Percentiles rank a stretch among this genome's conserved stretches.
Conservation (phyloP, 805 yeast genomes). For the Metschnikowia gruessii region DNA sequence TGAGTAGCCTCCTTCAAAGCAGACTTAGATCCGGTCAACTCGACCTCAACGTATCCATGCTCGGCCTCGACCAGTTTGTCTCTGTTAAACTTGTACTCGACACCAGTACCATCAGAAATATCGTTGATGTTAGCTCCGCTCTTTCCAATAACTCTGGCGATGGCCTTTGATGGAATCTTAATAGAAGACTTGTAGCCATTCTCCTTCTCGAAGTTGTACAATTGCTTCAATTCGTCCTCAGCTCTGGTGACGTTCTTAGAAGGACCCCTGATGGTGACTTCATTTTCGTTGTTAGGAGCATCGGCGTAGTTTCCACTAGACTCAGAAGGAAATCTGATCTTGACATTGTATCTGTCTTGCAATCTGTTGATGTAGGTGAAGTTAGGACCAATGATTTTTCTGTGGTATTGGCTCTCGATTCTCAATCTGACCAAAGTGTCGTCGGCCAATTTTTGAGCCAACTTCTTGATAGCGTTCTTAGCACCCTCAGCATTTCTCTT, state of each 20-base stretch:
- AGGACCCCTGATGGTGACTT: conserved; percentile 78
- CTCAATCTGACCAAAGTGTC: conserved; percentile 61
- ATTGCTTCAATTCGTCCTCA: conserved; percentile 76
- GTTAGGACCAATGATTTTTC: conserved; percentile 76
- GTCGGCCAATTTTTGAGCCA: conserved; percentile 79
- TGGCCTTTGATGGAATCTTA: conserved; percentile 66
- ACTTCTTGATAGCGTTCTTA: conserved; percentile 51
- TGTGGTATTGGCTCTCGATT: conserved; percentile 76
- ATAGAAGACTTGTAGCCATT: conserved; percentile 70
- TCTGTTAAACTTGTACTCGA: conserved; percentile 49
- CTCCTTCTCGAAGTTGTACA: conserved; percentile 81
- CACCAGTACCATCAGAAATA: conserved; percentile 67
- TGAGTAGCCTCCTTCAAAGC: conserved; percentile 71
- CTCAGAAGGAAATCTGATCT: conserved; percentile 67
- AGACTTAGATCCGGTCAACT: conserved; percentile 71
- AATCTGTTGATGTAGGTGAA: conserved; percentile 81
- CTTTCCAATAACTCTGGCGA: conserved; percentile 86
- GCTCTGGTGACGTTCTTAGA: conserved; percentile 85
- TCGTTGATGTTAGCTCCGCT: conserved; percentile 80
- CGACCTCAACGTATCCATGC: conserved; percentile 56
- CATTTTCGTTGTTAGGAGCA: conserved; percentile 50
- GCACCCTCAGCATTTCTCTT: conserved; percentile 77
- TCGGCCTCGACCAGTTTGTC: conserved; percentile 44
- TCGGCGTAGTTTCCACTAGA: conserved; percentile 26
- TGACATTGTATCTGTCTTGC: conserved; percentile 82